Percentiles rank a stretch among this genome's conserved stretches.
phyloP scores from a whole-genome alignment of 257 asterid species.

The Salvia miltiorrhiza region DNA sequence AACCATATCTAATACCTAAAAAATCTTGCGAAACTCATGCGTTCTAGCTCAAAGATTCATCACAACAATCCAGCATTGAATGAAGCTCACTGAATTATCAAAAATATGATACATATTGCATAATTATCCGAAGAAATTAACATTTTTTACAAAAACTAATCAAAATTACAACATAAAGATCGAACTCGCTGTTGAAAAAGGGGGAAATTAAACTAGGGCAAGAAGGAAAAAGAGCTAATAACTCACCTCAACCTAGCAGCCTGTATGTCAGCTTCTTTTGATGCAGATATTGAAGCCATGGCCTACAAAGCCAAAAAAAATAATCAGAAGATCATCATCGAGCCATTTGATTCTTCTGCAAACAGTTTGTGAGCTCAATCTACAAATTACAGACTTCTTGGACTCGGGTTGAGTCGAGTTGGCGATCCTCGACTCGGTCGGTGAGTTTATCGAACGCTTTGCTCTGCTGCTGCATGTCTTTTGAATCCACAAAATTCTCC shows the following conservation, averaged over 20 bases:
- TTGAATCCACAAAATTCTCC: slow-evolving; percentile 66
- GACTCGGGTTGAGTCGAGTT: slow-evolving; percentile 93
- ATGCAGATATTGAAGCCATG: slow-evolving; percentile 86
- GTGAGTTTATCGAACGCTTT: slow-evolving; percentile 94
- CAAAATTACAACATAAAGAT: neutral
- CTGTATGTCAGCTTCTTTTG: slow-evolving; percentile 92
- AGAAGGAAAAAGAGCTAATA: neutral
- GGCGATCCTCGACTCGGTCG: slow-evolving; percentile 99
- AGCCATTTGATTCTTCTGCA: neutral
- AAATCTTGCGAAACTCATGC: neutral
- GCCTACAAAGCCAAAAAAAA: slow-evolving; percentile 43
- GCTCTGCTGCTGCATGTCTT: slow-evolving; percentile 95
- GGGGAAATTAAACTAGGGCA: neutral
- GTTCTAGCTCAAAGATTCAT: neutral
- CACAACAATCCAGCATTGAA: neutral
- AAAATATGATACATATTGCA: neutral
- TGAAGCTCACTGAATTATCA: neutral
- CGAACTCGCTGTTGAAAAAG: neutral
- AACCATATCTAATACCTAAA: neutral
- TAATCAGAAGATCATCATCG: neutral
- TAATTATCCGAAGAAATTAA: neutral
- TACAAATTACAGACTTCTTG: slow-evolving; percentile 54
- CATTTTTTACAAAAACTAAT: neutral
- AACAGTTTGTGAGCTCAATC: neutral
- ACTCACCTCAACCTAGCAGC: slow-evolving; percentile 83